Base-by-base conservation (phyloP, 305 asterid species). In the Fraxinus platypoda region DNA sequence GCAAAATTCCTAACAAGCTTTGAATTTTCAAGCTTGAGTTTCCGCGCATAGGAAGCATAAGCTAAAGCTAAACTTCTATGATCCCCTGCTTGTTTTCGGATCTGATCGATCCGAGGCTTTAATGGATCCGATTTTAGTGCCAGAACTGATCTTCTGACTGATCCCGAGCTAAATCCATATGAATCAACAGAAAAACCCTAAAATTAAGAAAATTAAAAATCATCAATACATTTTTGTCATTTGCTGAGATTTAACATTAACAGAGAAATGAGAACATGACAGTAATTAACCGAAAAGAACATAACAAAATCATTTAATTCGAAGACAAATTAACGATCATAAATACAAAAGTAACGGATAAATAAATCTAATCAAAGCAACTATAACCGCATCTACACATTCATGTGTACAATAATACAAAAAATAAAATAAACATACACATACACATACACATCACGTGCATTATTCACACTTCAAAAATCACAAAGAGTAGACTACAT, bases 91-190 rank as follows among this genome's bases (percentile, higher is more conserved):
- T 85, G 88, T 83, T 85, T 85, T 77, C 83, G 78, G 57, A 85
- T 82, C 82, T 82, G 88, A 85, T 79, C 88, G 34, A 85, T 74
- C 84, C 88, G 72, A 2, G 88, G 88, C 75, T 85, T 85, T 62
- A 85, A 57, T n/a, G 88, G 88, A 85, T 85, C 88, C 25, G 88
- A 85, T 80, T 85, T 85, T 46, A 82, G 54, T 2, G 88, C 88
- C 38, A 85, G 80, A 28, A 85, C 82, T 0, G 88, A 82, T 59
- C 88, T 79, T 71, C 86, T 33, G 49, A 76, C 25, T 9, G 80
- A 28, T 64, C 82, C 82, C 30, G 31, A 59, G 31, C 31, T 59
- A 30, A 80, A 68, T 79, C 78, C 75, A 25, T 12, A 5, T 7
- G 62, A 59, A 31, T 59, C 77, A 68, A 34, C 71, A 25, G 82